Percentiles rank a stretch among this genome's conserved stretches.
Evolutionary conservation across 768 basidiomycete species (phyloP).

Genomic region (Calocybe indica): DNA sequence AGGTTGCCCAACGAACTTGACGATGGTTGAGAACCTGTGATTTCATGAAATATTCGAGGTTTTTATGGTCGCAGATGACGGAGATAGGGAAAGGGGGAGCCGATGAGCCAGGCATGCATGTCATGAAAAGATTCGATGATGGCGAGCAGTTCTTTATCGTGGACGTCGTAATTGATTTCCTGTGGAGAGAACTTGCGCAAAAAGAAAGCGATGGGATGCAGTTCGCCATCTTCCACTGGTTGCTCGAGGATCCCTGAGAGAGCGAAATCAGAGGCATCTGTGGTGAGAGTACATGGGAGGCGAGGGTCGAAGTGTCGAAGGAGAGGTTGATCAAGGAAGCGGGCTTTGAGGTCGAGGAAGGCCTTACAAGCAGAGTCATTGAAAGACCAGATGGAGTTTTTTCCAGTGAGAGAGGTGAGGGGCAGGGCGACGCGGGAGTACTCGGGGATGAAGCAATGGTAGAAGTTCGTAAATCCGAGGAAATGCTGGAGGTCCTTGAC

Average conservation of each 20-base stretch:
- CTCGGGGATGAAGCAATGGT: conserved; percentile 16
- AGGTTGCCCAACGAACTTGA: conserved; percentile 43
- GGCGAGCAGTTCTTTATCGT: conserved; percentile 48
- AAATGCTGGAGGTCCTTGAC: conserved; percentile 26
- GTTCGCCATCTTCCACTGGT: conserved; percentile 14
- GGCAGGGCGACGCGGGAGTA: conserved; percentile 19
- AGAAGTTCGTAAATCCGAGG: conserved; percentile 29
- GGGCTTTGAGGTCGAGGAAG: conserved; percentile 19
- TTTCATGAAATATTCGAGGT: conserved; percentile 38
- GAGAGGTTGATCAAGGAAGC: conserved; percentile 22
- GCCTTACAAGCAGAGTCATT: conserved; percentile 5
- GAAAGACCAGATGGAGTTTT: conserved; percentile 5
- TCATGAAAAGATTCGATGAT: conserved; percentile 32
- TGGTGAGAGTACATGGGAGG: conserved; percentile 16
- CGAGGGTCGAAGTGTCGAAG: conserved; percentile 25
- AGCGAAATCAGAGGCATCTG: conserved; percentile 31
- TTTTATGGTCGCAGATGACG: conserved; percentile 27
- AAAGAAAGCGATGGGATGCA: conserved; percentile 34
- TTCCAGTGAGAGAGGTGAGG: conserved; percentile 17
- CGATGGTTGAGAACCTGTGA: conserved; percentile 32
- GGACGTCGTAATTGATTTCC: conserved; percentile 41
- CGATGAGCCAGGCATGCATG: conserved; percentile 25
- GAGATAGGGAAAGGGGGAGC: conserved; percentile 17
- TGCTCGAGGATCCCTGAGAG: conserved; percentile 24
- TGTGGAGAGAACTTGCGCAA: conserved; percentile 27